Evolutionary conservation across 345 rosid genomes (phyloP).

Genomic region (Melastoma malabathricum): DNA sequence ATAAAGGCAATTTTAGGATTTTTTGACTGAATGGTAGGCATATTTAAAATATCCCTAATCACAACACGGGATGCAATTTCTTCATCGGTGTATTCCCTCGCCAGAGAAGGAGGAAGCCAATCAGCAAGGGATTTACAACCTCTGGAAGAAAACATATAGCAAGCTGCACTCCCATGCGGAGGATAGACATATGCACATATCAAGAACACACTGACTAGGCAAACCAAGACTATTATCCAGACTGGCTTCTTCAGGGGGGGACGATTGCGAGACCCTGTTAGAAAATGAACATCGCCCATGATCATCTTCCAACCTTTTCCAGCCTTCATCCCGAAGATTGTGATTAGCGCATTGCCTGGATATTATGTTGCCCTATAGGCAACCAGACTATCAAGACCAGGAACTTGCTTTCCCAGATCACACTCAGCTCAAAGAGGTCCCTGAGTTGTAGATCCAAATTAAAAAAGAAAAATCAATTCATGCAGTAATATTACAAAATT

Average conservation of each 20-base stretch:
- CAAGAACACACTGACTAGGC: slow-evolving; percentile 57
- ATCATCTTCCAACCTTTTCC: slow-evolving; percentile 59
- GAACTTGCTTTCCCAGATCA: no score
- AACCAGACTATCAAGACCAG: no score
- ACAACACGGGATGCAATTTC: slow-evolving; percentile 74
- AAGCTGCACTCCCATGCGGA: slow-evolving; percentile 53
- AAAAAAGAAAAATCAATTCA: no score
- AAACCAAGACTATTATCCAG: slow-evolving; percentile 70
- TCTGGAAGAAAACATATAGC: slow-evolving; percentile 67
- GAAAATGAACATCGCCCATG: slow-evolving; percentile 50
- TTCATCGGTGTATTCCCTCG: slow-evolving; percentile 63
- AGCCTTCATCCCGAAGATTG: slow-evolving; percentile 42
- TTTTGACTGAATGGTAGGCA: slow-evolving; percentile 33
- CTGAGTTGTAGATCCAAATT: no score
- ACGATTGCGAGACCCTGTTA: slow-evolving; percentile 56
- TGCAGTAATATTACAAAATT: no score
- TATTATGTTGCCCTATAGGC: no score
- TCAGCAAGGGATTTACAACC: slow-evolving; percentile 68
- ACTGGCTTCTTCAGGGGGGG: slow-evolving; percentile 60
- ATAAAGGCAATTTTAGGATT: slow-evolving; percentile 77
- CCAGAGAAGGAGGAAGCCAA: slow-evolving; percentile 98
- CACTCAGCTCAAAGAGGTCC: no score
- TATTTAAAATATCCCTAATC: slow-evolving; percentile 46
- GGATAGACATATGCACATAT: slow-evolving; percentile 71
- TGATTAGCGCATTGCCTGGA: slow-evolving; percentile 13